Percentiles rank a stretch among this genome's conserved stretches.
phyloP scores from a whole-genome alignment of 2,329 filamentous ascomycete species.

The Aspergillus fumigatiaffinis region DNA sequence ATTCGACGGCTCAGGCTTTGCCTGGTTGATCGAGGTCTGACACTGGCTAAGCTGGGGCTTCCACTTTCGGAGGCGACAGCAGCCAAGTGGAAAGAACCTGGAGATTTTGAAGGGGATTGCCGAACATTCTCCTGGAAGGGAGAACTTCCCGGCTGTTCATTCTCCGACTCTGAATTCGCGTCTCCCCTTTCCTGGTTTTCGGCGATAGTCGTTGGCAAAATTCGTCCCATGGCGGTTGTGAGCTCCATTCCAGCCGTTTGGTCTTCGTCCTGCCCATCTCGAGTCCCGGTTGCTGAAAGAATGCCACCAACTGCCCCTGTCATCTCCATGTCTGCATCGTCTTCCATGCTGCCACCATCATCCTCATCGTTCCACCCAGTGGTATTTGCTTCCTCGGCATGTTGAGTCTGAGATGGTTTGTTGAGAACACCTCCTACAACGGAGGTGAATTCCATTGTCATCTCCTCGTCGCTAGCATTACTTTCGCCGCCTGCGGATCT shows the following conservation, averaged over 20 bases:
- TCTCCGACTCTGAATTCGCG: constrained; percentile 58
- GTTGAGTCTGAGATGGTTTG: constrained; percentile 15
- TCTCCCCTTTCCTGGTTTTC: constrained; percentile 52
- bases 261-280: constrained; percentile 36
- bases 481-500: constrained; percentile 27
- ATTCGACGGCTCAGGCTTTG: constrained; percentile 45
- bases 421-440: constrained; percentile 42
- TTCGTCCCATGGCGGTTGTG: constrained; percentile 60
- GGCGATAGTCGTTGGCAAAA: constrained; percentile 48
- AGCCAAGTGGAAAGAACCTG: constrained; percentile 30
- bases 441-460: constrained; percentile 48
- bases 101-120: constrained; percentile 27
- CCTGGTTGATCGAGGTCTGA: constrained; percentile 45
- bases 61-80: constrained; percentile 46
- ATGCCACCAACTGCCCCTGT: constrained; percentile 46
- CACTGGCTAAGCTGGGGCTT: constrained; percentile 54
- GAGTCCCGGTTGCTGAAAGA: constrained; percentile 37
- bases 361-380: constrained; percentile 24
- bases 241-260: constrained; percentile 64
- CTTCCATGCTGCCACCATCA: constrained; percentile 22
- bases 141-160: constrained; percentile 44
- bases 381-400: constrained; percentile 14
- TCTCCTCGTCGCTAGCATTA: constrained; percentile 39
- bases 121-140: constrained; percentile 41
- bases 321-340: constrained; percentile 58